Evolutionary conservation across 2,329 filamentous ascomycete species (phyloP).

Genomic region (Aspergillus tamarii): DNA sequence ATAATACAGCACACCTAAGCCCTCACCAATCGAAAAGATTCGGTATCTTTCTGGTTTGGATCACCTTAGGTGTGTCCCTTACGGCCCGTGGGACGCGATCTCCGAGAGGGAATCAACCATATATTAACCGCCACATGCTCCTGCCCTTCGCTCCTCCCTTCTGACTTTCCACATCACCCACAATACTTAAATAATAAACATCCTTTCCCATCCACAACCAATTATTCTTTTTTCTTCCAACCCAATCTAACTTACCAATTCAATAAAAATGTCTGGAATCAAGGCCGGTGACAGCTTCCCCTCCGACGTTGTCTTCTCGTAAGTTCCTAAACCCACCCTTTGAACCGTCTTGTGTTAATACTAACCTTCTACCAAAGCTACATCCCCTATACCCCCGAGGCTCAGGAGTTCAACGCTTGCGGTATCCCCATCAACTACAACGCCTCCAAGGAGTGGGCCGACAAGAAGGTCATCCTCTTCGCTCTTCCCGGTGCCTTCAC

Average conservation of each 20-base stretch:
- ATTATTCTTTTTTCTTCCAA: not conserved
- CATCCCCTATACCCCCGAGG: slow-evolving; percentile 74
- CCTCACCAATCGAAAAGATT: slow-evolving; percentile 38
- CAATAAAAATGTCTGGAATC: slow-evolving; percentile 64
- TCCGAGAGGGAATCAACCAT: slow-evolving; percentile 19
- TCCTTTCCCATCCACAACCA: slow-evolving; percentile 7
- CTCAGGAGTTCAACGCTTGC: slow-evolving; percentile 70
- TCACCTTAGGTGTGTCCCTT: slow-evolving; percentile 32
- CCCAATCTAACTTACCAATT: slow-evolving; percentile 5
- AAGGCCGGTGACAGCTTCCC: slow-evolving; percentile 85
- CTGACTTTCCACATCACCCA: slow-evolving; percentile 12
- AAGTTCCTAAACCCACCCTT: slow-evolving; percentile 34
- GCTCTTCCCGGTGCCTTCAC: slow-evolving; percentile 79
- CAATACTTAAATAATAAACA: slow-evolving; percentile 18
- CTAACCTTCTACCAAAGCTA: slow-evolving; percentile 56
- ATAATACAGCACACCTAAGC: slow-evolving; percentile 26
- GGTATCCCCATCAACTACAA: slow-evolving; percentile 78
- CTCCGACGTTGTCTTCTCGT: slow-evolving; percentile 75
- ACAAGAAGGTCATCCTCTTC: slow-evolving; percentile 74
- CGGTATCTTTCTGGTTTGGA: slow-evolving; percentile 41
- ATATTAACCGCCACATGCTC: slow-evolving; percentile 27
- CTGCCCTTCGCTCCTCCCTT: slow-evolving; percentile 12
- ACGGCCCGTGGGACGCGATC: slow-evolving; percentile 17
- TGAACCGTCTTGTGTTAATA: not conserved
- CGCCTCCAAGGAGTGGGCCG: slow-evolving; percentile 73